phyloP scores from a whole-genome alignment of 441 rosid species.

The Viola pubescens region DNA sequence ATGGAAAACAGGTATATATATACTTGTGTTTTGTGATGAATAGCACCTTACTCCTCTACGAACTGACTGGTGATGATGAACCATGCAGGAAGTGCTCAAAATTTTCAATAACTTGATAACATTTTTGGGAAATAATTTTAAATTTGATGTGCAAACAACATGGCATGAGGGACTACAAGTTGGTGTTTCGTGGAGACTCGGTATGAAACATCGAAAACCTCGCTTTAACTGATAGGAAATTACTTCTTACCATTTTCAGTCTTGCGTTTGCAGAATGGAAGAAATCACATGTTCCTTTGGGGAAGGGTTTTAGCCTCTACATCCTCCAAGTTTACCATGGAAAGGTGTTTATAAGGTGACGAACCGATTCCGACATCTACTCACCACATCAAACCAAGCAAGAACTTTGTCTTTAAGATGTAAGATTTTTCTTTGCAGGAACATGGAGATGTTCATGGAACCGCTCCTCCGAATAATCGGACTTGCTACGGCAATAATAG shows the following conservation, averaged over 20 bases:
- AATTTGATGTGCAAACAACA: constrained; percentile 47
- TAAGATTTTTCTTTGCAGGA: constrained; percentile 29
- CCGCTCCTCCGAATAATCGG: constrained; percentile 44
- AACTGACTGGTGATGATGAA: neutral
- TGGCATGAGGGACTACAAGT: constrained; percentile 55
- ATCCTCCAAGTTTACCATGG: constrained; percentile 63
- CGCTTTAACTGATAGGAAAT: neutral
- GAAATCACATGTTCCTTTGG: constrained; percentile 43
- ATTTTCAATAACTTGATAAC: constrained; percentile 45
- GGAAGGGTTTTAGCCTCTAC: constrained; percentile 67
- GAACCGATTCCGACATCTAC: neutral
- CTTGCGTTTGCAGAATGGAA: constrained; percentile 48
- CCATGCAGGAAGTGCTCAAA: constrained; percentile 59
- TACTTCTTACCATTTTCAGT: neutral
- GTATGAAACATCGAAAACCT: constrained; percentile 24
- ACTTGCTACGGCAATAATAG: constrained; percentile 14
- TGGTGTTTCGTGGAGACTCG: constrained; percentile 58
- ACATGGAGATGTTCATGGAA: constrained; percentile 73
- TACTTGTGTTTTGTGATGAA: neutral
- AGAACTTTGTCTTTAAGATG: neutral
- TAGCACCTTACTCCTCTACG: neutral
- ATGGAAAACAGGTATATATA: constrained; percentile 59
- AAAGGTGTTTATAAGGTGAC: constrained; percentile 48
- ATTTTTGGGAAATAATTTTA: constrained; percentile 45
- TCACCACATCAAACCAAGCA: neutral